Evolutionary conservation across 768 basidiomycete genomes (phyloP).

Genomic region (Podaxis sp.): DNA sequence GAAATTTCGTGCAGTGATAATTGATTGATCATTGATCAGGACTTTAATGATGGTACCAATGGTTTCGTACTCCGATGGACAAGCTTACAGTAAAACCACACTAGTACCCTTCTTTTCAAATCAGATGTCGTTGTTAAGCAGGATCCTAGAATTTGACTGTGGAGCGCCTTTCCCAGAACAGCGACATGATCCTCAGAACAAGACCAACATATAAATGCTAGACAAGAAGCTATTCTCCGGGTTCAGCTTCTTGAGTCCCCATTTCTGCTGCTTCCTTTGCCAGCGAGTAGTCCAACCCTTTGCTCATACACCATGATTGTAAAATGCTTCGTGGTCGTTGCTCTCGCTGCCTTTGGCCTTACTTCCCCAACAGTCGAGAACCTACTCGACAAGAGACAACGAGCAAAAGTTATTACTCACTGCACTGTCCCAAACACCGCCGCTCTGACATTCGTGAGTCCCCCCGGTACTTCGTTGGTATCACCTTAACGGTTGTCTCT

Average conservation of each 20-base stretch:
- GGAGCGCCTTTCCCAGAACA: background rate
- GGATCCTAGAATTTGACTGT: background rate
- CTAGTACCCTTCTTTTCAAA: no score
- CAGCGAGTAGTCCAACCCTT: background rate
- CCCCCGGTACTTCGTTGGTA: background rate
- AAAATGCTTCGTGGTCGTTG: conserved; percentile 9
- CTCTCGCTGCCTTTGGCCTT: conserved; percentile 15
- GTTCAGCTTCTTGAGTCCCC: background rate
- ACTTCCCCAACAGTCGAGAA: conserved; percentile 16
- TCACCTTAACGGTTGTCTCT: background rate
- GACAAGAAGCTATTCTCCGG: background rate
- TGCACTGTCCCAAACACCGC: conserved; percentile 34
- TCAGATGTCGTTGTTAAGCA: no score
- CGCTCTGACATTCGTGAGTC: conserved; percentile 34
- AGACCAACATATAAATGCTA: background rate
- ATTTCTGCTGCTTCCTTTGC: no score
- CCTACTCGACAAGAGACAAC: conserved; percentile 11
- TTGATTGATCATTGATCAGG: background rate
- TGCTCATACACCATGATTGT: background rate
- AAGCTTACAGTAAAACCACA: background rate
- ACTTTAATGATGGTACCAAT: background rate
- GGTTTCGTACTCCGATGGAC: background rate
- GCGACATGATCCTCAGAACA: background rate
- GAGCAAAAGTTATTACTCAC: conserved; percentile 26
- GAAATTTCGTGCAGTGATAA: background rate